These are phyloP conservation scores for Centaurea solstitialis DNA, from an alignment of 129 eudicot species.

Conservation along the genomic window DNA sequence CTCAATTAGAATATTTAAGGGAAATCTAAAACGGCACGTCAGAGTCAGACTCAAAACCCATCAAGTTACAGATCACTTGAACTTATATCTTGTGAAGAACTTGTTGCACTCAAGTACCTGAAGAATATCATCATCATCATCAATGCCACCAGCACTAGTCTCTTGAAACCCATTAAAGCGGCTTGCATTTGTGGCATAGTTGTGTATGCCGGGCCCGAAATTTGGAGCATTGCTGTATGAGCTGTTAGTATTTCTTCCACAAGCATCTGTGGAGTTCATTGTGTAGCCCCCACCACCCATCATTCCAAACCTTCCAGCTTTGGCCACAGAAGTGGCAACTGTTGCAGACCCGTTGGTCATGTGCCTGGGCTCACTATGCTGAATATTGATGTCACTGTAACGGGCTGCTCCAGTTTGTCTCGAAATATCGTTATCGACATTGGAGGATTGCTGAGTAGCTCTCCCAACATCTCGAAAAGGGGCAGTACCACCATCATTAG, in stretches of 20 bases:
- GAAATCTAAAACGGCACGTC: not conserved
- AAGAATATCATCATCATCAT: constrained; percentile 88
- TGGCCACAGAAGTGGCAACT: constrained; percentile 28
- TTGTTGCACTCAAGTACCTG: constrained; percentile 47
- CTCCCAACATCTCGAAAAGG: constrained; percentile 36
- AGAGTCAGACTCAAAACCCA: not conserved
- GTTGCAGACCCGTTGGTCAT: constrained; percentile 29
- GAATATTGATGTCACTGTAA: constrained; percentile 29
- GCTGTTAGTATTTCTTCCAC: constrained; percentile 32
- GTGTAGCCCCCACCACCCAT: constrained; percentile 35
- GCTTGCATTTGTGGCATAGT: constrained; percentile 12
- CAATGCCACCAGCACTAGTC: constrained; percentile 43
- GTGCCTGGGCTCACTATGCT: constrained; percentile 29
- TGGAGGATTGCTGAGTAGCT: constrained; percentile 40
- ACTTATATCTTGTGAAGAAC: constrained; percentile 2
- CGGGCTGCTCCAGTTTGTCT: constrained; percentile 33
- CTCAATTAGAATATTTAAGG: not conserved
- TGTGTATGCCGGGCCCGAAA: constrained; percentile 15
- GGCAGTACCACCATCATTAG: constrained; percentile 33
- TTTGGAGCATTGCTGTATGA: constrained; percentile 23
- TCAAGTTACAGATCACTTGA: constrained; percentile 1
- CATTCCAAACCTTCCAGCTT: constrained; percentile 33
- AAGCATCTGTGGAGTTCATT: constrained; percentile 33
- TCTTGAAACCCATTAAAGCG: constrained; percentile 24
- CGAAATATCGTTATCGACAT: constrained; percentile 22